phyloP scores from a whole-genome alignment of 257 asterid species.

The Verbascum thapsus region DNA sequence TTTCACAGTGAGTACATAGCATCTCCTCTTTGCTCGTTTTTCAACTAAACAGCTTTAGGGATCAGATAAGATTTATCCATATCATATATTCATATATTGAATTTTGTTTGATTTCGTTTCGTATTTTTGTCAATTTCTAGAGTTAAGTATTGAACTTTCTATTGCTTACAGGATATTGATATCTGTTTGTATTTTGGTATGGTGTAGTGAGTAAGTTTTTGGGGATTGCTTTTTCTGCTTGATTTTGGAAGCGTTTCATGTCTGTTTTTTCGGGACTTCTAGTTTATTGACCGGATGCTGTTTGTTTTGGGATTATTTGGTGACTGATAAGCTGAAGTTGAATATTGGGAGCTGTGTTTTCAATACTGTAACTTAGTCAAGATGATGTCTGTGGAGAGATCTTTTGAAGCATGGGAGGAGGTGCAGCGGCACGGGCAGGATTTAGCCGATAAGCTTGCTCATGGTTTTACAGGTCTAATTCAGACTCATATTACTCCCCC shows the following conservation, averaged over 20 bases:
- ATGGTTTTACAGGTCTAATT: slow-evolving; percentile 83
- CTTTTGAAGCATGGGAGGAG: slow-evolving; percentile 99
- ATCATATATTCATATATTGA: too few relatives aligned
- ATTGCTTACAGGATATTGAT: neutral
- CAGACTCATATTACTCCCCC: slow-evolving; percentile 84
- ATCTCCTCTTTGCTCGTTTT: too few relatives aligned
- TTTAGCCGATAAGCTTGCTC: slow-evolving; percentile 82
- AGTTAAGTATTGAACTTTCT: too few relatives aligned
- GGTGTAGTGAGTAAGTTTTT: neutral
- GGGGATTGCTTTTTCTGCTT: neutral
- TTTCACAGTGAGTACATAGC: too few relatives aligned
- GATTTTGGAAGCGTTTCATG: too few relatives aligned
- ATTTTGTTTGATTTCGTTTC: too few relatives aligned
- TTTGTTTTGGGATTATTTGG: neutral
- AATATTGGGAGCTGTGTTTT: neutral
- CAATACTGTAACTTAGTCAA: neutral
- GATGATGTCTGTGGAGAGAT: slow-evolving; percentile 94
- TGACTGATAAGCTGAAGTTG: neutral
- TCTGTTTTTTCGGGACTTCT: too few relatives aligned
- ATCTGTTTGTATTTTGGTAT: neutral
- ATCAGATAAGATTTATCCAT: too few relatives aligned
- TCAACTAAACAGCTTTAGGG: too few relatives aligned
- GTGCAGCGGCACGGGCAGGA: slow-evolving; percentile 96
- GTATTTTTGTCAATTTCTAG: too few relatives aligned
- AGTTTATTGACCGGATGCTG: too few relatives aligned